Conservation (phyloP, 129 eudicot genomes). For the Lactuca saligna region DNA sequence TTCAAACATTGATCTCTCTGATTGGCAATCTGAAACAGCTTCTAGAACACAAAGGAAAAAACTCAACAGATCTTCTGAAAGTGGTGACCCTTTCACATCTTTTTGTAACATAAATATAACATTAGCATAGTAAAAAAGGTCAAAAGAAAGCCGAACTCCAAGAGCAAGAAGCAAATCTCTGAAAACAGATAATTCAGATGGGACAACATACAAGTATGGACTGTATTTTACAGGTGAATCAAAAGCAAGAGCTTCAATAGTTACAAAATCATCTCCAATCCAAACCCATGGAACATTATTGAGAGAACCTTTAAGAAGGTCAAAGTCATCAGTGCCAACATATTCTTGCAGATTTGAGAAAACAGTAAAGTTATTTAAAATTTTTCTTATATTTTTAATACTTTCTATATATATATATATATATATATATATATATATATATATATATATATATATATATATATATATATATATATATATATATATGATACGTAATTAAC, state of each 20-base stretch:
- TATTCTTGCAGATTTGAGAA: slow-evolving; percentile 72
- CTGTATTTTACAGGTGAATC: slow-evolving; percentile 95
- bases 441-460: too few relatives aligned
- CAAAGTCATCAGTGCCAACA: slow-evolving; percentile 53
- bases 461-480: too few relatives aligned
- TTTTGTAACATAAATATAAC: too few relatives aligned
- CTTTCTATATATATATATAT: too few relatives aligned
- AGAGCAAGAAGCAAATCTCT: too few relatives aligned
- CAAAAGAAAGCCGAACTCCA: too few relatives aligned
- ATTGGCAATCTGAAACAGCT: slow-evolving; percentile 68
- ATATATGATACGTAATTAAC: too few relatives aligned
- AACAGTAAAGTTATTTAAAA: background rate
- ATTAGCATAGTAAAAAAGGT: too few relatives aligned
- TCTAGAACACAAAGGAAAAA: slow-evolving; percentile 84
- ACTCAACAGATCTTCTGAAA: slow-evolving; percentile 78
- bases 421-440: too few relatives aligned
- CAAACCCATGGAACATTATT: slow-evolving; percentile 78
- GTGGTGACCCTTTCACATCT: too few relatives aligned
- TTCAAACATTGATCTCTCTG: slow-evolving; percentile 56
- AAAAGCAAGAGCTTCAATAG: slow-evolving; percentile 80
- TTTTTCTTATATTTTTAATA: too few relatives aligned
- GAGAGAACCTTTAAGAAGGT: slow-evolving; percentile 54
- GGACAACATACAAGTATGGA: slow-evolving; percentile 93
- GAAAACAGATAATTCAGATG: slow-evolving; percentile 75
- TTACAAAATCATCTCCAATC: slow-evolving; percentile 96